Base-by-base conservation (phyloP, 768 basidiomycete genomes). In the Porphyrellus cyaneotinctus region DNA sequence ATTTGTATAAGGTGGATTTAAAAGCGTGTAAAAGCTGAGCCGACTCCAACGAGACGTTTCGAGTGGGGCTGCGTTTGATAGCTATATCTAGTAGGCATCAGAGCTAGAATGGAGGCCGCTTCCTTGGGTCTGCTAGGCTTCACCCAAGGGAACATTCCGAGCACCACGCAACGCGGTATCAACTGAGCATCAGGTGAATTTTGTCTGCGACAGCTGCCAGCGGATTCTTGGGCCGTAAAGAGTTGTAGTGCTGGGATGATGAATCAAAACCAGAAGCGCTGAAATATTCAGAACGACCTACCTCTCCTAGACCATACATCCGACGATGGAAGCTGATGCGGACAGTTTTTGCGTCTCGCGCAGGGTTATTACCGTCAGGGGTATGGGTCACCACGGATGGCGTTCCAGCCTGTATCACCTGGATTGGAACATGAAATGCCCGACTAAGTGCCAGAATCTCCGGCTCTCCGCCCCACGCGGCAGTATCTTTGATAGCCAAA, bases 381-480 rank as follows among this genome's bases (percentile, higher is more conserved):
- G 84, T 75, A 62, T 97, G 94, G 6, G 84, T 79, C n/a, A 97
- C 93, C 14, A 97, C 76, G 1, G 84, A 77, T 2, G 94, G 95
- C 24, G 76, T 78, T 1, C 85, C 86, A 1, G 82, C 83, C 68
- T 98, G 97, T 13, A 98, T 77, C 48, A 99, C 88, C 66, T 95
- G 87, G 44, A 99, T 94, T 0, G 94, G 87, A 35, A 95, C 73
- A 49, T 84, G 79, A 68, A 81, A 97, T 28, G 84, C 82, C 46
- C 86, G 77, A 64, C 87, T 86, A 15, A 98, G 75, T 4, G 97
- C 97, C 60, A 88, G 78, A 30, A 99, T 93, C 78, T 98, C 97
- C 8, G 93, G 95, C 72, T 98, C 94, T 32, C 97, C 95, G 44
- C 97, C 97, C 97, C 97, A 98, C 28, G 84, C 80, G n/a, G 83